These are phyloP conservation scores for Citrullus amarus DNA, from an alignment of 306 rosid genomes.

Conservation along the genomic window DNA sequence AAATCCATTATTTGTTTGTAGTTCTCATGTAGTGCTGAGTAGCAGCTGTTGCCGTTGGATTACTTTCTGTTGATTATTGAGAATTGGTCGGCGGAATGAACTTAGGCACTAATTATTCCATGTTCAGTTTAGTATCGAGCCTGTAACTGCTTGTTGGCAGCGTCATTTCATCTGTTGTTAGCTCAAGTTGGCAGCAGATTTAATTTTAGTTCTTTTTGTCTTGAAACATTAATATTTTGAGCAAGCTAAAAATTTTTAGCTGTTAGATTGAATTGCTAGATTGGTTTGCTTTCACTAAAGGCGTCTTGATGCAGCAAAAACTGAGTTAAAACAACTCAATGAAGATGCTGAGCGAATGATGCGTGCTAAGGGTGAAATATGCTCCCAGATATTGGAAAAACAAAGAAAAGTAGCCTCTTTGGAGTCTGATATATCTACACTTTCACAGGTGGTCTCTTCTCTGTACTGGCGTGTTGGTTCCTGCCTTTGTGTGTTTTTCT, in stretches of 20 bases:
- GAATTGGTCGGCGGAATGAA: background rate
- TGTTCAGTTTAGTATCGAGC: background rate
- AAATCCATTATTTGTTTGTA: background rate
- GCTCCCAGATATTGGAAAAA: constrained; percentile 59
- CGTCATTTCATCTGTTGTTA: background rate
- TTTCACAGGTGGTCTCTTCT: constrained; percentile 43
- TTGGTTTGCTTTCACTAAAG: background rate
- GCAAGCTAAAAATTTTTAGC: background rate
- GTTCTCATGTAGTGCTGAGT: background rate
- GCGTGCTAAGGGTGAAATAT: constrained; percentile 46
- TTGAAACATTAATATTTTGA: background rate
- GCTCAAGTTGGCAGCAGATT: background rate
- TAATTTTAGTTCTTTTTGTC: background rate
- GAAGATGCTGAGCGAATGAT: constrained; percentile 45
- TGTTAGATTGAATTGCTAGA: background rate
- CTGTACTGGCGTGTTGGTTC: background rate
- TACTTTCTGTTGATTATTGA: background rate
- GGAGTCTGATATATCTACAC: constrained; percentile 52
- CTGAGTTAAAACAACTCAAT: constrained; percentile 26
- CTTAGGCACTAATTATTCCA: background rate
- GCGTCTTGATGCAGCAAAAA: constrained; percentile 36
- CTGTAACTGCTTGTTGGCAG: too few relatives aligned
- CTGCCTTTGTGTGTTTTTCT: background rate
- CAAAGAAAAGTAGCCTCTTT: constrained; percentile 39
- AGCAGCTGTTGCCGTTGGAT: background rate